Evolutionary conservation across 148 eudicot genomes (phyloP).

Genomic region (Persicaria maculosa): DNA sequence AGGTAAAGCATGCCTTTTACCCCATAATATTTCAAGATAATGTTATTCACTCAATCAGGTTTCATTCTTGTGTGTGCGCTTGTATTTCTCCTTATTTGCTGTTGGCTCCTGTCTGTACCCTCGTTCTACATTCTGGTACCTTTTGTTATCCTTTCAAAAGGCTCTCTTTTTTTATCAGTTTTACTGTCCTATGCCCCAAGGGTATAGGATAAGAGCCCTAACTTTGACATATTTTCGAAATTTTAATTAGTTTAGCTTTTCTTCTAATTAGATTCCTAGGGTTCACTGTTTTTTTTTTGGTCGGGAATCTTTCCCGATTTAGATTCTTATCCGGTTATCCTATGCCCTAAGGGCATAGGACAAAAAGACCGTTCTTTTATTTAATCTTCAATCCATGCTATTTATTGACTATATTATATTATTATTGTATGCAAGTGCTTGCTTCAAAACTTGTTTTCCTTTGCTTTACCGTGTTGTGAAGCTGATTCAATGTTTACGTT

Average conservation of each 20-base stretch:
- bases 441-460: neutral
- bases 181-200: no score
- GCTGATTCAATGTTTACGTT: neutral
- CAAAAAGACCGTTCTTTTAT: neutral
- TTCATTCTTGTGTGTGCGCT: neutral
- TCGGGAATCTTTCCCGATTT: no score
- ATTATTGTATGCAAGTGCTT: neutral
- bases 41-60: neutral
- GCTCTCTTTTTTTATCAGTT: no score
- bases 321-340: no score
- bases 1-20: constrained; percentile 35
- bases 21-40: neutral
- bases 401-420: neutral
- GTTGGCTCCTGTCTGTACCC: neutral
- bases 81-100: neutral
- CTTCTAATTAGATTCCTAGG: no score
- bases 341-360: no score
- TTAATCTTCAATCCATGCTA: neutral
- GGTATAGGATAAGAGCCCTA: no score
- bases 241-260: no score
- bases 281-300: no score
- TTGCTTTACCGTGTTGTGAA: neutral
- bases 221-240: no score
- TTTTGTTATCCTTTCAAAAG: constrained; percentile 1
- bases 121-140: neutral